These are phyloP conservation scores for Colletotrichum shisoi DNA, from an alignment of 2,329 filamentous ascomycete species.

Conservation along the genomic window DNA sequence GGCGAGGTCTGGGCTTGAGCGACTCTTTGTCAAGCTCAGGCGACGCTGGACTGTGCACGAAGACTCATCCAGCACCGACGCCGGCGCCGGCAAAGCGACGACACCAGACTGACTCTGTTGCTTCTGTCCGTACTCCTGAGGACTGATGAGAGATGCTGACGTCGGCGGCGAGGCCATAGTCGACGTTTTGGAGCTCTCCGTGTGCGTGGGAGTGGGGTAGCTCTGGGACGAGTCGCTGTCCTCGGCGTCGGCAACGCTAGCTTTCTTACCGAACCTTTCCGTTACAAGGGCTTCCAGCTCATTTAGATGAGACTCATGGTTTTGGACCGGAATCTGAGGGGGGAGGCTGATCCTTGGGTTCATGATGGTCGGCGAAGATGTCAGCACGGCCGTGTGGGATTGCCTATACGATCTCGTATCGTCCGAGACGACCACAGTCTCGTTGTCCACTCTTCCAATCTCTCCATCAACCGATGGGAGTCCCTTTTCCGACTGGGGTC, in stretches of 20 bases:
- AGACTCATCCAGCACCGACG: conserved; percentile 9
- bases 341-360: conserved; percentile 35
- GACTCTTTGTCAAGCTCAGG: conserved; percentile 40
- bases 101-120: not conserved
- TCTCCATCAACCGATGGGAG: conserved; percentile 40
- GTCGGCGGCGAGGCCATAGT: conserved; percentile 18
- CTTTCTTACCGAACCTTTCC: conserved; percentile 32
- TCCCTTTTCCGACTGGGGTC: conserved; percentile 52
- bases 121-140: conserved; percentile 14
- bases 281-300: conserved; percentile 35
- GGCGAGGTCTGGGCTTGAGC: conserved; percentile 42
- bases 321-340: conserved; percentile 30
- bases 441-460: conserved; percentile 31
- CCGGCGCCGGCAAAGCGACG: not conserved
- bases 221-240: conserved; percentile 34
- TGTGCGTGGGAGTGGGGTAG: conserved; percentile 26
- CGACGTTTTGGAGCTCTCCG: conserved; percentile 22
- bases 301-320: conserved; percentile 26
- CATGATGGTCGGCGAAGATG: conserved; percentile 15
- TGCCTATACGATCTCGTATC: conserved; percentile 36
- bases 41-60: conserved; percentile 16
- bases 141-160: conserved; percentile 20
- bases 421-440: conserved; percentile 31
- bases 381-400: conserved; percentile 29
- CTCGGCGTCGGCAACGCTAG: conserved; percentile 34